Evolutionary conservation across 169 alveolate species (phyloP).

Genomic region (Amoebophrya sp.): DNA sequence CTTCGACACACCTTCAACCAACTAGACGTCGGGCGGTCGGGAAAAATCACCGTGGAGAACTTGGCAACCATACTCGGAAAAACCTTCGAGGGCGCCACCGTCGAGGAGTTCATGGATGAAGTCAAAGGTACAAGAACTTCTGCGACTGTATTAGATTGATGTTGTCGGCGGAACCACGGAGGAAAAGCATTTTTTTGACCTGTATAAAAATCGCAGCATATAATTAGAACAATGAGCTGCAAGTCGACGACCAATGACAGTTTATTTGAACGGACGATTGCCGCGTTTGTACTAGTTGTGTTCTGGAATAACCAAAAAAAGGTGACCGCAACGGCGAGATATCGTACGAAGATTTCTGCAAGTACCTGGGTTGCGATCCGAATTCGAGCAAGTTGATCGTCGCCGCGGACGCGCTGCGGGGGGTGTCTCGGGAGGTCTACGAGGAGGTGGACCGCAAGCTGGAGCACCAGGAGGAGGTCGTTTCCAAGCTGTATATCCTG

Average conservation of each 20-base stretch:
- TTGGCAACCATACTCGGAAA: background rate
- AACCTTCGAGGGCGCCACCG: background rate
- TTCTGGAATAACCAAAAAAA: too few relatives aligned
- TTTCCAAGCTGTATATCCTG: too few relatives aligned
- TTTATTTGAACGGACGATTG: too few relatives aligned
- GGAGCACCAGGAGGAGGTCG: background rate
- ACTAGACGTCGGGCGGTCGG: background rate
- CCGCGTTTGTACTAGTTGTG: too few relatives aligned
- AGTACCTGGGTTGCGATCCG: background rate
- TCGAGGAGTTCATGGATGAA: background rate
- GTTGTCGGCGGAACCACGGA: too few relatives aligned
- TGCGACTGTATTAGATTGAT: too few relatives aligned
- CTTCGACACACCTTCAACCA: slow-evolving; percentile 25
- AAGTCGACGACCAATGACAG: too few relatives aligned
- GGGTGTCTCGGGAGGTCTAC: background rate
- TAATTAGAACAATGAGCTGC: too few relatives aligned
- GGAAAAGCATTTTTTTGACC: too few relatives aligned
- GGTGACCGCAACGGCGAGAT: background rate
- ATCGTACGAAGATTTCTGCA: slow-evolving; percentile 1
- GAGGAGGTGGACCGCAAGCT: background rate
- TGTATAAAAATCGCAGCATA: too few relatives aligned
- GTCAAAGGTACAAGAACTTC: background rate
- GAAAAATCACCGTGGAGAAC: slow-evolving; percentile 16
- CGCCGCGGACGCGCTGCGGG: too few relatives aligned
- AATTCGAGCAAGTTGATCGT: too few relatives aligned